Evolutionary conservation across 352 stramenopile species (phyloP).

Genomic region (Halophytophthora batemanensis): DNA sequence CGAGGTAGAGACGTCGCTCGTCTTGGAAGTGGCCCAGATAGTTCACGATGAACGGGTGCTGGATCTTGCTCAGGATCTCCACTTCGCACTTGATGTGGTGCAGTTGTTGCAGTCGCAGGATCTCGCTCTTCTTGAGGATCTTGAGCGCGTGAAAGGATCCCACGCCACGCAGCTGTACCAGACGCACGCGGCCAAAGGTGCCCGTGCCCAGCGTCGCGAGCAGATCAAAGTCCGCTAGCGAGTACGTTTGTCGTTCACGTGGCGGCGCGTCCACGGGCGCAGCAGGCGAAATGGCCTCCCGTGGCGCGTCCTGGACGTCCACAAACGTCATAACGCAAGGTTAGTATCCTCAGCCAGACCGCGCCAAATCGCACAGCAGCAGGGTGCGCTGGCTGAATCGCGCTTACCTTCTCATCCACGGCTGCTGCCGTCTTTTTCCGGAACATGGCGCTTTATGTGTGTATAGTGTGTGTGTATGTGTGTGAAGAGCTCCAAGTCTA

Average conservation of each 20-base stretch:
- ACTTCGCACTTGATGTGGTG: slow-evolving; percentile 92
- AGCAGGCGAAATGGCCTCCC: slow-evolving; percentile 53
- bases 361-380: not conserved
- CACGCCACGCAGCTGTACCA: slow-evolving; percentile 66
- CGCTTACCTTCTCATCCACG: slow-evolving; percentile 25
- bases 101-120: slow-evolving; percentile 86
- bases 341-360: not conserved
- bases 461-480: no score
- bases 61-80: slow-evolving; percentile 83
- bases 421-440: slow-evolving; percentile 27
- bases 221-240: slow-evolving; percentile 73
- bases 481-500: no score
- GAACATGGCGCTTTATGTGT: slow-evolving; percentile 37
- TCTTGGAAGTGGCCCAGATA: slow-evolving; percentile 89
- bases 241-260: slow-evolving; percentile 37
- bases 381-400: not conserved
- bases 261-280: slow-evolving; percentile 26
- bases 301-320: slow-evolving; percentile 29
- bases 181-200: slow-evolving; percentile 86
- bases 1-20: slow-evolving; percentile 85
- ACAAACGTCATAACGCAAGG: not conserved
- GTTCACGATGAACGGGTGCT: slow-evolving; percentile 91
- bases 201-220: slow-evolving; percentile 80
- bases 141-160: slow-evolving; percentile 84
- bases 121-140: slow-evolving; percentile 92